Conservation (phyloP, 2,329 filamentous ascomycete genomes). For the Colletotrichum zoysiae region DNA sequence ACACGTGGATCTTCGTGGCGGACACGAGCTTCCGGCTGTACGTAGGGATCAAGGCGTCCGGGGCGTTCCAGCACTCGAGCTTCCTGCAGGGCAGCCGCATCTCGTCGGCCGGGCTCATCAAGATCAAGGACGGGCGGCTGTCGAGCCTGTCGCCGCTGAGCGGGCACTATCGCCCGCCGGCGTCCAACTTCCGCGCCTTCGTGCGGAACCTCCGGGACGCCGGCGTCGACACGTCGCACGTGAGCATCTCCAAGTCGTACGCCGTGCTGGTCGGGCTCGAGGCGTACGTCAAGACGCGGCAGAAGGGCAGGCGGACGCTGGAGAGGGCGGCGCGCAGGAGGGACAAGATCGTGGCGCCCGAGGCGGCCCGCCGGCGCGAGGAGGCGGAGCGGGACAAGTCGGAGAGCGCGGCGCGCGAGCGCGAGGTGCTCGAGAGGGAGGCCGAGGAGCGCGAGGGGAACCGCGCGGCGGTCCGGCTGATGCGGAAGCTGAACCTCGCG, state of each 20-base stretch:
- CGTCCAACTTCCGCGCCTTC: constrained; percentile 86
- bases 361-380: constrained; percentile 67
- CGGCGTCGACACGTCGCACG: constrained; percentile 82
- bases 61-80: constrained; percentile 90
- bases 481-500: constrained; percentile 57
- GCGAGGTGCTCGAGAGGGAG: constrained; percentile 57
- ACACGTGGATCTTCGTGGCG: constrained; percentile 94
- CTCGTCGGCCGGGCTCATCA: constrained; percentile 85
- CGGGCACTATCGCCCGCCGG: constrained; percentile 88
- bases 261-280: constrained; percentile 86
- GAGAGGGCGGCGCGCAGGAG: constrained; percentile 65
- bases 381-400: constrained; percentile 72
- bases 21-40: constrained; percentile 89
- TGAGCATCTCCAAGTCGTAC: constrained; percentile 85
- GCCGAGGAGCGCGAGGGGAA: constrained; percentile 55
- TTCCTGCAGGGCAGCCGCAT: constrained; percentile 89
- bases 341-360: constrained; percentile 72
- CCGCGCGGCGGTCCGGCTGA: constrained; percentile 48
- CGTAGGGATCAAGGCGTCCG: constrained; percentile 89
- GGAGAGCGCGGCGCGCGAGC: constrained; percentile 68
- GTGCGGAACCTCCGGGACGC: constrained; percentile 77
- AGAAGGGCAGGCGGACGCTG: constrained; percentile 69
- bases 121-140: constrained; percentile 85
- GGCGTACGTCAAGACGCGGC: constrained; percentile 78
- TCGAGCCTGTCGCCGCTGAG: constrained; percentile 77